Evolutionary conservation across 148 eudicot species (phyloP), one percentile per base, ranked within the genome.

Genomic region (Chenopodium quinoa): DNA sequence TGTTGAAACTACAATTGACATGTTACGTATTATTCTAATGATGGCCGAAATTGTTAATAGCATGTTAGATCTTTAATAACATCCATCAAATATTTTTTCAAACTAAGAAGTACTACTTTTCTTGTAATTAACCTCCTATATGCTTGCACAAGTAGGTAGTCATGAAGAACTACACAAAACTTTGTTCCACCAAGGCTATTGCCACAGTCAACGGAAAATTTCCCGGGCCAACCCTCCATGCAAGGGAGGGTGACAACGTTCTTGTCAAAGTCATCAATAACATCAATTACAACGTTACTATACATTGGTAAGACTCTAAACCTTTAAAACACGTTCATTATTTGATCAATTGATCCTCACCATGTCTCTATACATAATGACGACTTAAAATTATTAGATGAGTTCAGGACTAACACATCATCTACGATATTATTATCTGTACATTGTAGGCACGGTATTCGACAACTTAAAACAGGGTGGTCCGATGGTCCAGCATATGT

Each of bases 401-500:
- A 11, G 7, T 17, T 56, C 7, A 4, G 17, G 22, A 56, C 7
- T 56, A 56, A 3, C 62, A 3, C 1, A 17, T 17, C 22, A 14
- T 3, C 22, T 56, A 17, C 4, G 13, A 52, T n/a, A 1, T 37
- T 14, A 62, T 46, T 68, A 4, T 25, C 14, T 58, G 31, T 69
- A 22, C 71, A 14, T 40, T 4, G 0, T 62, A 91, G 97, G 97
- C 98, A 94, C 71, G 98, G 98, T 17, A 71, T 94, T 0, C 83
- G 92, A 12, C 98, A 94, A 67, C 78, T 91, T 4, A 83, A 91
- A 79, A 92, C 94, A 1, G 94, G 94, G 7, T 94, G 98, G 98
- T 81, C 96, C 0, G 98, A 94, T 46, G 98, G 98, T 34, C 98
- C 98, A 9, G 94, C 92, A n/a, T 94, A 92, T 68, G 87, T 93